phyloP scores from a whole-genome alignment of 768 basidiomycete genomes.

The Neoboletus magnificus region DNA sequence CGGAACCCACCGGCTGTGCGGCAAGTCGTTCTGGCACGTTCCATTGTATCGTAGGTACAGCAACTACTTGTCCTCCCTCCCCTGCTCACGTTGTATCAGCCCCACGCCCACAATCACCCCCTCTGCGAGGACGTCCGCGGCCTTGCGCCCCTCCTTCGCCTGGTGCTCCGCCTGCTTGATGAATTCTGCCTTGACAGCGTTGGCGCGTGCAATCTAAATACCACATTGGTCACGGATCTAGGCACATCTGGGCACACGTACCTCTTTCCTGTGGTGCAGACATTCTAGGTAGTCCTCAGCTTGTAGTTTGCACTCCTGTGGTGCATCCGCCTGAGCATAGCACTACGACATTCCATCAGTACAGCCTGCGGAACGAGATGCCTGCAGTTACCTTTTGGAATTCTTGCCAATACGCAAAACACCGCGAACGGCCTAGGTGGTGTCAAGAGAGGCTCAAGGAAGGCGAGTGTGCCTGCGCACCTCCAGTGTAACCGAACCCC shows the following conservation, averaged over 20 bases:
- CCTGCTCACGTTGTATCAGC: slow-evolving; percentile 52
- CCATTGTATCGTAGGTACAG: background rate
- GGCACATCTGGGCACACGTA: slow-evolving; percentile 33
- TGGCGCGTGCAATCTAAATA: slow-evolving; percentile 60
- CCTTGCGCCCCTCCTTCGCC: slow-evolving; percentile 67
- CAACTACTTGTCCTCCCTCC: background rate
- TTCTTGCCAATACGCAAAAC: slow-evolving; percentile 92
- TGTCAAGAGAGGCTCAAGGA: background rate
- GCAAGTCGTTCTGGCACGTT: slow-evolving; percentile 9
- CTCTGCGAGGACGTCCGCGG: slow-evolving; percentile 66
- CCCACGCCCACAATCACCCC: slow-evolving; percentile 76
- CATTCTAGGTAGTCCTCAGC: slow-evolving; percentile 91
- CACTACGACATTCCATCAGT: slow-evolving; percentile 49
- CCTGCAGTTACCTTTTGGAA: slow-evolving; percentile 57
- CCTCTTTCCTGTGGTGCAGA: slow-evolving; percentile 86
- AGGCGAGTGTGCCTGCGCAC: slow-evolving; percentile 31
- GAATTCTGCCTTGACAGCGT: slow-evolving; percentile 68
- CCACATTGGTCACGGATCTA: background rate
- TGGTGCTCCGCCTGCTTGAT: slow-evolving; percentile 62
- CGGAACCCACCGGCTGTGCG: slow-evolving; percentile 4
- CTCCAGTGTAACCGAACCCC: slow-evolving; percentile 63
- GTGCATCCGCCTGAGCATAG: slow-evolving; percentile 76
- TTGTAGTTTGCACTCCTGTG: slow-evolving; percentile 64
- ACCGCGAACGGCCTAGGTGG: slow-evolving; percentile 69
- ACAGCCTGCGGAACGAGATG: background rate